phyloP scores from a whole-genome alignment of 1,284 basidiomycete genomes.

The Singerocomus inundabilis region DNA sequence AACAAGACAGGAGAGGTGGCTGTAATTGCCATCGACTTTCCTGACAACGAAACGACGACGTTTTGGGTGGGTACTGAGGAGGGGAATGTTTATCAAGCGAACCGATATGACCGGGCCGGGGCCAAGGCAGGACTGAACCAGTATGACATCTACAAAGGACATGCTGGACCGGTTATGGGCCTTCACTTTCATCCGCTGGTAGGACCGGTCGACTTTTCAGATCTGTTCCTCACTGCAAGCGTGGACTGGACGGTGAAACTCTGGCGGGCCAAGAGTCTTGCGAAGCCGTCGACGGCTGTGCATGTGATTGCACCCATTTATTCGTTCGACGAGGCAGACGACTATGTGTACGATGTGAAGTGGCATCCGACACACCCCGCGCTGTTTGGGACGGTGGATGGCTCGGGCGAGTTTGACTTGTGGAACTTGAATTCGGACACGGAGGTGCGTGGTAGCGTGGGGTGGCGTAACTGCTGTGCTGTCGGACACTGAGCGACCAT shows the following conservation, averaged over 20 bases:
- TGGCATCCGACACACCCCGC: slow-evolving; percentile 98
- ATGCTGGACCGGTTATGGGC: slow-evolving; percentile 91
- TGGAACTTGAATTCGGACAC: slow-evolving; percentile 96
- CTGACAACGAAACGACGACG: slow-evolving; percentile 91
- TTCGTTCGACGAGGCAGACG: slow-evolving; percentile 94
- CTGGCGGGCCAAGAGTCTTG: slow-evolving; percentile 77
- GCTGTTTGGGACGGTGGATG: slow-evolving; percentile 91
- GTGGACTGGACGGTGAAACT: slow-evolving; percentile 97
- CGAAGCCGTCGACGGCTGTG: slow-evolving; percentile 50
- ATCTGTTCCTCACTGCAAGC: slow-evolving; percentile 88
- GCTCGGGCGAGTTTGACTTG: slow-evolving; percentile 90
- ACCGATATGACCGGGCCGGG: slow-evolving; percentile 94
- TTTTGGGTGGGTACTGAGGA: slow-evolving; percentile 99
- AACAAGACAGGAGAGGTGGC: slow-evolving; percentile 96
- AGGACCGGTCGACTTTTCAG: slow-evolving; percentile 92
- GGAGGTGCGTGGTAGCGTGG: slow-evolving; percentile 61
- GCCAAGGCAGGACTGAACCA: slow-evolving; percentile 93
- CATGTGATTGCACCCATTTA: slow-evolving; percentile 72
- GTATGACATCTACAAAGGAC: slow-evolving; percentile 88
- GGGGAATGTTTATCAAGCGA: slow-evolving; percentile 93
- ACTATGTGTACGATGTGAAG: slow-evolving; percentile 98
- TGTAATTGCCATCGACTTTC: slow-evolving; percentile 90
- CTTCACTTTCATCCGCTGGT: slow-evolving; percentile 91
- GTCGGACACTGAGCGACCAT: slow-evolving; percentile 6
- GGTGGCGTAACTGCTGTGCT: neutral